Evolutionary conservation across 1,284 basidiomycete genomes (phyloP), one percentile per base, ranked within the genome.

Genomic region (Apiotrichum brassicae): DNA sequence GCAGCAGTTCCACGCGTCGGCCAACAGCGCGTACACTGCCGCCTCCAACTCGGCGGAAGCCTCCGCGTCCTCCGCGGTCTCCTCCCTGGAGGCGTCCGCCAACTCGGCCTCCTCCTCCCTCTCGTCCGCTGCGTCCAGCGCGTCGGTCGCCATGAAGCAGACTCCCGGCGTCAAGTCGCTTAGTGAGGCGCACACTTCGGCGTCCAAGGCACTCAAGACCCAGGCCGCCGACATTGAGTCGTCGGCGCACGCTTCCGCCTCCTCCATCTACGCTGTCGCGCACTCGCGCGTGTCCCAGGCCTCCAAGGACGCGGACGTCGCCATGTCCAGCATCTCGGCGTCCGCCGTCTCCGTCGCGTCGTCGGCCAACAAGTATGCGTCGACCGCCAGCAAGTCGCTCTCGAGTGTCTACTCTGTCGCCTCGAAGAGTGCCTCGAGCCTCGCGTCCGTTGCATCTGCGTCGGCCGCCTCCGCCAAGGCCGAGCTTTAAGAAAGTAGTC

Each of bases 321-420:
- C 65, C 24, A 58, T 61, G 14, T 60, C 65, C 22, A 59, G 55
- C 19, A 57, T 61, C 26, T 52, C 73, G 0, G 63, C 73, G 23
- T 63, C 61, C 18, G 59, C 62, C 12, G 55, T 56, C 12, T 50
- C 55, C 14, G 53, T 55, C 25, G 54, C 54, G 13, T 60, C 53
- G 40, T 53, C 48, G 25, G 57, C 69, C 23, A 68, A 52, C 22
- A 72, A 77, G 11, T 79, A 78, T 11, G 81, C 82, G 18, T 36
- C 36, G 16, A 7, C 23, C 14, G 55, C 56, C 13, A 48, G 46
- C 38, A 50, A 54, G 23, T 58, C 56, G 16, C 53, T 59, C 33
- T 60, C 58, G 43, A 51, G 56, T 34, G 53, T 46, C 16, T 59
- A 51, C 26, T 61, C 64, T 16, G 58, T 55, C 24, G 62, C 61